A percentile compares a stretch with the other conserved stretches of the same genome.
phyloP scores from a whole-genome alignment of 1,139 yeast genomes.

The Kodamaea sp. region DNA sequence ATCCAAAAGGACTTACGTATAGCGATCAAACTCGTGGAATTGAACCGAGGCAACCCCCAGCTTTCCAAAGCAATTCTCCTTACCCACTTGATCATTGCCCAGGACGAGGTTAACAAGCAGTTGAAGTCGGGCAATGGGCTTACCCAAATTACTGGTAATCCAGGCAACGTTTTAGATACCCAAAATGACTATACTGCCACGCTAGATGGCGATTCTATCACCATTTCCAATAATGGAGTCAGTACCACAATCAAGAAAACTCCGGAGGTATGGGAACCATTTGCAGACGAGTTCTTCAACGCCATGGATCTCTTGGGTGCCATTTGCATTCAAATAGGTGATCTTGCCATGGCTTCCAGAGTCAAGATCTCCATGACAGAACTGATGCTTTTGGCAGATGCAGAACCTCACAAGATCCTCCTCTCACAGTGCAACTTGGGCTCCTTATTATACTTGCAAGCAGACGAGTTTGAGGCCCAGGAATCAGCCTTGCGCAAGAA shows the following conservation, averaged over 20 bases:
- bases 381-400: slow-evolving; percentile 73
- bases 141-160: slow-evolving; percentile 6
- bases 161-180: background rate
- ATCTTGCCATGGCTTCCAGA: slow-evolving; percentile 59
- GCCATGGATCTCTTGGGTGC: slow-evolving; percentile 73
- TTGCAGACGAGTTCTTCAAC: slow-evolving; percentile 71
- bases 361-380: slow-evolving; percentile 68
- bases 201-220: slow-evolving; percentile 16
- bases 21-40: slow-evolving; percentile 64
- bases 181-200: slow-evolving; percentile 5
- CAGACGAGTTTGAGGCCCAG: slow-evolving; percentile 62
- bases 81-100: slow-evolving; percentile 67
- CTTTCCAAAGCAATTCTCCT: slow-evolving; percentile 60
- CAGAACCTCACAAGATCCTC: slow-evolving; percentile 63
- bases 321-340: slow-evolving; percentile 66
- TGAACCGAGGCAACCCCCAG: slow-evolving; percentile 51
- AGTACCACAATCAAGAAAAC: slow-evolving; percentile 28
- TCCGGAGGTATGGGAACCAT: slow-evolving; percentile 68
- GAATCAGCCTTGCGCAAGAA: slow-evolving; percentile 36
- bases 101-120: slow-evolving; percentile 47
- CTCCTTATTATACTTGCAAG: slow-evolving; percentile 67
- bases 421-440: slow-evolving; percentile 74
- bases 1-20: slow-evolving; percentile 73
- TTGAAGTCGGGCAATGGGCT: slow-evolving; percentile 6
- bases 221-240: slow-evolving; percentile 19